Evolutionary conservation across 2,329 filamentous ascomycete species (phyloP).

Genomic region (Sporothrix schenckii): DNA sequence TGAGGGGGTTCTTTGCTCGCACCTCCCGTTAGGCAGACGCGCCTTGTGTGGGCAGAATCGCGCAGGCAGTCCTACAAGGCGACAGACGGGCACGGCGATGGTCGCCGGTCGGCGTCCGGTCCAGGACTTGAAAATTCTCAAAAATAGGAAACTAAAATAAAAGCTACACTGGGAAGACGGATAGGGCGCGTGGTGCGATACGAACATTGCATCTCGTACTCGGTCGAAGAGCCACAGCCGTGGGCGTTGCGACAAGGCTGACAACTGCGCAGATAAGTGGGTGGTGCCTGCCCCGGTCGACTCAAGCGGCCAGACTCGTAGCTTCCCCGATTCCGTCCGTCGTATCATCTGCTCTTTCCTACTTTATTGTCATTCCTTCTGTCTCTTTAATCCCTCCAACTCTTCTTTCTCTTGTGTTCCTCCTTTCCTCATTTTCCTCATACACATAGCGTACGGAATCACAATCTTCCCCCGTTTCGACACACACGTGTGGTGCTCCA

Average conservation of each 20-base stretch:
- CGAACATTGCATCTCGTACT: background rate
- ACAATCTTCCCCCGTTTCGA: background rate
- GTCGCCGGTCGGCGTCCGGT: background rate
- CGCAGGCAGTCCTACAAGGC: background rate
- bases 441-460: too few relatives aligned
- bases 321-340: background rate
- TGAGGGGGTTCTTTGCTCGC: background rate
- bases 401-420: background rate
- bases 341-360: background rate
- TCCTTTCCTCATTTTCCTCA: background rate
- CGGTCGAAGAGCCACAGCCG: background rate
- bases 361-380: background rate
- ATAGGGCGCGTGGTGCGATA: too few relatives aligned
- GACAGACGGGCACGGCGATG: background rate
- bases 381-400: background rate
- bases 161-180: too few relatives aligned
- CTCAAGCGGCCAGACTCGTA: background rate
- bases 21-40: conserved; percentile 22
- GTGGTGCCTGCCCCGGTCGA: conserved; percentile 12
- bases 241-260: conserved; percentile 11
- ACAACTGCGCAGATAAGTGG: conserved; percentile 24
- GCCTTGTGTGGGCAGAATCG: background rate
- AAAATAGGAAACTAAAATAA: background rate
- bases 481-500: too few relatives aligned
- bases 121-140: background rate